Conservation (phyloP, 768 basidiomycete species). For the Serendipita sp. region DNA sequence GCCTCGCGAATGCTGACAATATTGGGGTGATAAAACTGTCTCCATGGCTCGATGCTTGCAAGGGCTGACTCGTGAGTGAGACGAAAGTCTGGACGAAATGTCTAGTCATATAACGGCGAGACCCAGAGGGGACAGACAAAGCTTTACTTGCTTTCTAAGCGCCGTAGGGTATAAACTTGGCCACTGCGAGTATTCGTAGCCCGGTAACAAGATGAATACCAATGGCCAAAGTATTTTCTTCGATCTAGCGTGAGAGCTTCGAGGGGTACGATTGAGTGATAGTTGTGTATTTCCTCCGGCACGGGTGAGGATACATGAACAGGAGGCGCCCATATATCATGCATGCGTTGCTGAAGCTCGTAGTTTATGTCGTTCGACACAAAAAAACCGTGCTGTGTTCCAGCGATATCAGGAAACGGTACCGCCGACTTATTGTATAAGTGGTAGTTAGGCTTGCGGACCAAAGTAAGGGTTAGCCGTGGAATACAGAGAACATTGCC, state of each 20-base stretch:
- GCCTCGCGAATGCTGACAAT: conserved; percentile 77
- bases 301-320: conserved; percentile 29
- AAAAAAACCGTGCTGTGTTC: conserved; percentile 42
- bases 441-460: conserved; percentile 70
- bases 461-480: too few relatives aligned
- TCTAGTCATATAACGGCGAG: neutral
- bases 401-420: conserved; percentile 32
- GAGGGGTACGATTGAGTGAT: conserved; percentile 72
- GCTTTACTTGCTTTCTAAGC: conserved; percentile 63
- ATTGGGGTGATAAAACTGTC: conserved; percentile 65
- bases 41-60: conserved; percentile 70
- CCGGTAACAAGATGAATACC: conserved; percentile 71
- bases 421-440: conserved; percentile 67
- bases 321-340: conserved; percentile 24
- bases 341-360: conserved; percentile 36
- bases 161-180: conserved; percentile 53
- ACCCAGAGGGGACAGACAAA: neutral
- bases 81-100: conserved; percentile 48
- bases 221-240: conserved; percentile 63
- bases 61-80: conserved; percentile 73
- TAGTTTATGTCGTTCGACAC: conserved; percentile 64
- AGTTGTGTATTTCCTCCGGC: conserved; percentile 79
- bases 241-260: conserved; percentile 44
- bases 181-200: conserved; percentile 69
- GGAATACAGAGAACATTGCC: conserved; percentile 26